Conservation (phyloP, 1,284 basidiomycete genomes). For the Marasmius fiardii region DNA sequence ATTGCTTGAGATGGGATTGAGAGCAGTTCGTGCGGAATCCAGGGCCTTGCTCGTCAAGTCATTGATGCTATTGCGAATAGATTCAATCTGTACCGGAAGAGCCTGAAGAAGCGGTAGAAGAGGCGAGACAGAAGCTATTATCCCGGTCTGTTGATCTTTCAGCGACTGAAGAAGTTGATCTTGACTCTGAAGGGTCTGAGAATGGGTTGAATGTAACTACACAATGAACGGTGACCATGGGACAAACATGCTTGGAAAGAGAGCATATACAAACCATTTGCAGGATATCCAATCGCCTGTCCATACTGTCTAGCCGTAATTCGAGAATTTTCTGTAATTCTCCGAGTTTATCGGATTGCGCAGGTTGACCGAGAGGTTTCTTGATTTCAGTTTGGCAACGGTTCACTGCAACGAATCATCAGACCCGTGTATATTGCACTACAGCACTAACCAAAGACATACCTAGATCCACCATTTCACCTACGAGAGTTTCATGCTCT, state of each 20-base stretch:
- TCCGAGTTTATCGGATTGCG: constrained; percentile 43
- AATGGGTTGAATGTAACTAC: constrained; percentile 42
- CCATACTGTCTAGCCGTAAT: constrained; percentile 42
- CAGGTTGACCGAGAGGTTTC: constrained; percentile 50
- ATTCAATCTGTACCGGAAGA: constrained; percentile 53
- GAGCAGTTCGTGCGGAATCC: constrained; percentile 6
- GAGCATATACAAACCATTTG: constrained; percentile 36
- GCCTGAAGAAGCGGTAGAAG: constrained; percentile 56
- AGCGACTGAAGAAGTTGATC: constrained; percentile 50
- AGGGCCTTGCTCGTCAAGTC: constrained; percentile 29
- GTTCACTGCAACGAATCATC: constrained; percentile 37
- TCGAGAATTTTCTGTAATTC: constrained; percentile 36
- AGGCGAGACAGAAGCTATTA: constrained; percentile 49
- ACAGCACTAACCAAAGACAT: constrained; percentile 17
- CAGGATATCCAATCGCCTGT: constrained; percentile 54
- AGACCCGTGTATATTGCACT: constrained; percentile 20
- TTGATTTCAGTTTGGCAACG: constrained; percentile 59
- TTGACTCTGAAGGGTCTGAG: constrained; percentile 47
- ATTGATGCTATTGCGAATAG: constrained; percentile 37
- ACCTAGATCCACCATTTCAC: constrained; percentile 46
- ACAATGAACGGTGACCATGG: background rate
- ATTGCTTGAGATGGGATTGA: background rate
- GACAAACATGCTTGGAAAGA: background rate
- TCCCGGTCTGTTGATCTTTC: constrained; percentile 52
- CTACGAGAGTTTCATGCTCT: constrained; percentile 39